Base-by-base conservation (phyloP, 2,329 filamentous ascomycete genomes). In the Diaporthe destruens region DNA sequence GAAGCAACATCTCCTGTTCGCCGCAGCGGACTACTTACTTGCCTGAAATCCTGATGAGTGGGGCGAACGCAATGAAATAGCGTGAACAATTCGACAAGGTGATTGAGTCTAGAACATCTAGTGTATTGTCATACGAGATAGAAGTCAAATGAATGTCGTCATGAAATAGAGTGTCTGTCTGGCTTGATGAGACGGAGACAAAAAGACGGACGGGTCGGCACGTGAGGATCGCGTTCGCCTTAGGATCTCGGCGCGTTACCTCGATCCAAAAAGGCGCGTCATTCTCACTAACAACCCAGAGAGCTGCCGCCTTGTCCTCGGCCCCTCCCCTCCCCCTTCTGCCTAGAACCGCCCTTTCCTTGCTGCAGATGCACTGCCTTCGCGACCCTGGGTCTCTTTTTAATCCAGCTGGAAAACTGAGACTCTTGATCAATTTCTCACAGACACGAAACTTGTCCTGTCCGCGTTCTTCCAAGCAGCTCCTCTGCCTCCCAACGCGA, bases 401-500 rank as follows among this genome's bases (percentile, higher is more conserved):
- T 42, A 61, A 34, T 61, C n/a, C 47, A 12, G 29, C 51, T 70
- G 34, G 12, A 34, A 39, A 39, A 29, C 16, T 39, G 47, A 53
- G n/a, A 53, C 8, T 53, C n/a, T 53, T 51, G n/a, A 36, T 18
- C 44, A 20, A 8, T 23, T 54, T 54, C 44, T 44, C n/a, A 7
- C 29, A n/a, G 20, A 32, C 47, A 44, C 16, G 34, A n/a, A 51
- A 53, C 25, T 32, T 20, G n/a, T 70, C 55, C 23, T 63, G 29
- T 72, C 57, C 76, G 73, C 70, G 75, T 72, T 76, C 75, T 9
- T 76, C 75, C 12, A 73, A 71, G 51, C 70, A 72, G 25, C 55
- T 75, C 68, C 36, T 79, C 74, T 76, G 76, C 74, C 74, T 75
- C 73, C 75, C 74, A 72, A 75, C 73, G 71, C 66, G 74, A 69